Evolutionary conservation across 1,139 yeast genomes (phyloP), one percentile per base, ranked within the genome.

Genomic region (Barnettozyma hawaiiensis): DNA sequence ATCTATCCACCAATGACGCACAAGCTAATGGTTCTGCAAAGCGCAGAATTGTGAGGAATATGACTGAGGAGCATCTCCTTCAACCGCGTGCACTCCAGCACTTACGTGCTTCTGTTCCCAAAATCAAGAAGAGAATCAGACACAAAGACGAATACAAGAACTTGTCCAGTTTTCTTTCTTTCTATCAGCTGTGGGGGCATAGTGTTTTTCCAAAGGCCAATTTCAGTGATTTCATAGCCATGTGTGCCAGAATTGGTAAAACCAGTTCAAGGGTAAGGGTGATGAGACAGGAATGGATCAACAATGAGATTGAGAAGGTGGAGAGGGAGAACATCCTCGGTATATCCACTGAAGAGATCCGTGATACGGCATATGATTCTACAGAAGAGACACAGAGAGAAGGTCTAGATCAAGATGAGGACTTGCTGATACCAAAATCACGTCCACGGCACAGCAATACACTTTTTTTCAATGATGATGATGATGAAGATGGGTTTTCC

Each of bases 161-260:
- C 50, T 55, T 77, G 41, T 59, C 66, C 8, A 63, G 66, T 35
- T 66, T 86, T 2, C 63, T 85, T 22, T 78, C 75, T 47, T 78
- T 76, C 54, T 86, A 85, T 62, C 95, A 85, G 61, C 61, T 86
- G 26, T 86, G 96, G 96, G 89, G 90, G 22, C 95, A 86, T 60
- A 75, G 79, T 5, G 58, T 86, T 41, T 86, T 75, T 53, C 95
- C 96, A 10, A 81, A 80, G 60, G 89, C 95, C 2, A 81, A 75
- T 47, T 85, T 86, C 52, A 66, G 69, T 42, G 95, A 85, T 58
- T 81, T 77, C 46, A 47, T 61, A 10, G 50, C 56, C 27, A 48
- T 65, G 48, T 44, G 50, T 35, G 41, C 39, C 2, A 45, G 37
- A 7, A 40, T 47, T 12, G 58, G 59, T 1, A 15, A 24, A 1